Base-by-base conservation (phyloP, 73 alveolate genomes). In the Symbiodinium natans region DNA sequence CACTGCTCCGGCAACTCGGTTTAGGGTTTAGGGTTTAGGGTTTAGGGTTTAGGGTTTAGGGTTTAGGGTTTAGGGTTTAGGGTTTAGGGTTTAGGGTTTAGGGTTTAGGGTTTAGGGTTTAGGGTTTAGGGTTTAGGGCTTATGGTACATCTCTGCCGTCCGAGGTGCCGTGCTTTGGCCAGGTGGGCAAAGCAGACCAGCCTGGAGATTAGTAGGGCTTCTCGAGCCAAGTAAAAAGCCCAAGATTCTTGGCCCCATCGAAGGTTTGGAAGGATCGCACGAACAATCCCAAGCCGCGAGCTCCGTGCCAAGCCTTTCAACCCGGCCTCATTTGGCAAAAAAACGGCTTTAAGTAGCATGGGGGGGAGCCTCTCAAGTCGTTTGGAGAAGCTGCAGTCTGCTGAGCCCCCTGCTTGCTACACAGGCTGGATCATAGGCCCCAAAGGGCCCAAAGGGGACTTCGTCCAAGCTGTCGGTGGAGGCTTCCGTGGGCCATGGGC, bases 81-180 rank as follows among this genome's bases (percentile, higher is more conserved):
- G n/a, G n/a, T n/a, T n/a, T n/a, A n/a, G n/a, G n/a, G n/a, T n/a
- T n/a, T n/a, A n/a, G n/a, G n/a, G n/a, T n/a, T n/a, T n/a, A n/a
- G n/a, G n/a, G n/a, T n/a, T n/a, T n/a, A n/a, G n/a, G n/a, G n/a
- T n/a, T n/a, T n/a, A n/a, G n/a, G n/a, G n/a, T n/a, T n/a, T n/a
- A n/a, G n/a, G n/a, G n/a, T n/a, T n/a, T n/a, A n/a, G n/a, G n/a
- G n/a, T n/a, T n/a, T n/a, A n/a, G n/a, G n/a, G n/a, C n/a, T n/a
- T n/a, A n/a, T n/a, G n/a, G 59, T 13, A 46, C 6, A 46, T 13
- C 59, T 9, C 59, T 63, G 77, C 77, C 31, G 80, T 27, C 80
- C 80, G 80, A 63, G 80, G 27, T 9, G 80, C 80, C 80, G 80
- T 17, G 80, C 80, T 63, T 63, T 63, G 80, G 80, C 80, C 80